Base-by-base conservation (phyloP, 495 filamentous ascomycete species). In the Letharia lupina region DNA sequence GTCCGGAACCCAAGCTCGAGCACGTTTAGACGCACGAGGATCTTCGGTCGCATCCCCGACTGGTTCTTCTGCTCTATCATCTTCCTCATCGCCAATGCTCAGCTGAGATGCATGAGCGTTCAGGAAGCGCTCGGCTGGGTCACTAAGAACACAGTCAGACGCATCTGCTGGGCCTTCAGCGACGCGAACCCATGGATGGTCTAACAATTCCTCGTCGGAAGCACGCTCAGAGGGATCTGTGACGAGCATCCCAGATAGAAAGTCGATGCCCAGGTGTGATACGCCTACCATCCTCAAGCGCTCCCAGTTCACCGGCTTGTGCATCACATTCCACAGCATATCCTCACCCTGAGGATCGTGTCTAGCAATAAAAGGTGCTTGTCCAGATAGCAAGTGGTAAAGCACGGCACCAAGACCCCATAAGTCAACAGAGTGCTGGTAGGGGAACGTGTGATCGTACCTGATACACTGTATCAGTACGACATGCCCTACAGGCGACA, bases 361-460 rank as follows among this genome's bases (percentile, higher is more conserved):
- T 90, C 80, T n/a, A 95, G 82, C 77, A 96, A 86, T 85, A 72
- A 88, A 97, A 9, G 95, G 92, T 16, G 94, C 87, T 56, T 82
- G 80, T 39, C 84, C 84, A 18, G 84, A 90, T 28, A 98, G 78
- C 31, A 91, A 76, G 68, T 88, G 91, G 75, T 89, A 98, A 8
- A 98, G 77, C 1, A 98, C 94, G 44, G 90, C 93, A 42, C 89
- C 95, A 52, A 96, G 82, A 16, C 93, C 96, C 92, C 93, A 98
- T 68, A 94, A 89, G 71, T 98, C 94, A 31, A 97, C 90, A 6
- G 91, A 89, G 61, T 96, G 88, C 70, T 85, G 87, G 74, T 98
- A 98, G 11, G 89, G 83, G 61, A 77, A 78, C 11, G 79, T 80
- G 72, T 78, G 78, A 1, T 76, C 71, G 0, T 74, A 76, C 42